phyloP scores from a whole-genome alignment of 2,329 filamentous ascomycete genomes.

The Metarhizium robertsii region DNA sequence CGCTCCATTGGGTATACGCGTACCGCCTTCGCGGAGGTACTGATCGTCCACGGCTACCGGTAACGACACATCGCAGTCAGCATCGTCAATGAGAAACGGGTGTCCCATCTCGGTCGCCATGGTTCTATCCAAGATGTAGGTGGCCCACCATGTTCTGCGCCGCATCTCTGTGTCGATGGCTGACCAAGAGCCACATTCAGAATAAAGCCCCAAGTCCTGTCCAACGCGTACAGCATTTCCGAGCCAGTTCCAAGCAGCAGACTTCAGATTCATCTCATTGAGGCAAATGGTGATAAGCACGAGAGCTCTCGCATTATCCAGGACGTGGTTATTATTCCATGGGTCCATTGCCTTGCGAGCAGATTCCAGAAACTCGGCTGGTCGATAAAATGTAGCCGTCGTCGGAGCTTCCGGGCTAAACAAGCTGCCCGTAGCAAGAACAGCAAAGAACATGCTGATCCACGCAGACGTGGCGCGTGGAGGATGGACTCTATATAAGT shows the following conservation, averaged over 20 bases:
- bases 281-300: conserved; percentile 71
- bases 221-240: conserved; percentile 69
- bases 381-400: conserved; percentile 40
- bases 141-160: conserved; percentile 83
- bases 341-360: conserved; percentile 64
- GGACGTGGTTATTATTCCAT: conserved; percentile 68
- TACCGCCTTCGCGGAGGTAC: conserved; percentile 53
- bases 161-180: conserved; percentile 78
- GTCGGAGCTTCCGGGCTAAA: conserved; percentile 50
- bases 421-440: conserved; percentile 74
- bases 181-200: conserved; percentile 63
- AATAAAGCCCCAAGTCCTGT: conserved; percentile 75
- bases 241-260: conserved; percentile 78
- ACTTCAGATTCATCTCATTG: conserved; percentile 77
- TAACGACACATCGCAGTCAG: conserved; percentile 76
- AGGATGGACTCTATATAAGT: conserved; percentile 61
- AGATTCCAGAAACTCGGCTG: conserved; percentile 60
- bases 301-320: conserved; percentile 66
- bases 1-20: conserved; percentile 39
- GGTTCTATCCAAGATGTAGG: conserved; percentile 81
- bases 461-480: conserved; percentile 54
- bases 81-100: conserved; percentile 75
- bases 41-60: conserved; percentile 77
- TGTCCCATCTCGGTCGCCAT: conserved; percentile 72
- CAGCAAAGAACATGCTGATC: conserved; percentile 71